Percentiles rank a stretch among this genome's conserved stretches.
These are phyloP conservation scores for Mycena rebaudengoi DNA, from an alignment of 768 basidiomycete species.

Conservation along the genomic window DNA sequence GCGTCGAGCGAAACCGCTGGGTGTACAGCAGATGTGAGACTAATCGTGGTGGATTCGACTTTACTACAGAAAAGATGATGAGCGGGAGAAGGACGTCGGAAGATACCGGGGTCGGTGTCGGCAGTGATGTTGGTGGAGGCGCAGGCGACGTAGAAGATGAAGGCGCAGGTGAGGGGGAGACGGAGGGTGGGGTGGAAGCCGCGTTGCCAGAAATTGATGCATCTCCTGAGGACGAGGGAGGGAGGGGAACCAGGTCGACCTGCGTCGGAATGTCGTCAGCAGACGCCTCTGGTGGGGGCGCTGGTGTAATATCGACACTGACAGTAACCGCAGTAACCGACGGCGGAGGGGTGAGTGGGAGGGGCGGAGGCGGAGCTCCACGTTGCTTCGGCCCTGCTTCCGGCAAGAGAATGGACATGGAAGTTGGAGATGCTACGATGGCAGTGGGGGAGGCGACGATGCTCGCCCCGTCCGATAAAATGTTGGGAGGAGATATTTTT, in stretches of 20 bases:
- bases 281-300: background rate
- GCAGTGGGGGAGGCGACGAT: conserved; percentile 7
- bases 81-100: conserved; percentile 93
- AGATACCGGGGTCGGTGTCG: conserved; percentile 42
- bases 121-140: conserved; percentile 26
- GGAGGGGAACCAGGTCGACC: conserved; percentile 18
- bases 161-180: background rate
- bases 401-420: background rate
- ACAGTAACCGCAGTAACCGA: too few species aligned
- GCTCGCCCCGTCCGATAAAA: conserved; percentile 4
- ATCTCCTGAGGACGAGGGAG: conserved; percentile 17
- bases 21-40: conserved; percentile 75
- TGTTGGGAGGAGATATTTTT: conserved; percentile 11
- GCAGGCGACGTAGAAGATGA: background rate
- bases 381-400: background rate
- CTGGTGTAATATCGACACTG: background rate
- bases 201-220: too few species aligned
- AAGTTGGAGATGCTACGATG: background rate
- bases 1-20: conserved; percentile 58
- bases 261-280: background rate
- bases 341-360: conserved; percentile 20
- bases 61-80: conserved; percentile 94
- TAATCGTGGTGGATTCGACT: conserved; percentile 86
- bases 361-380: conserved; percentile 16
- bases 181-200: too few species aligned